Evolutionary conservation across 768 basidiomycete genomes (phyloP), one percentile per base, ranked within the genome.

Genomic region (Clavulina sp.): DNA sequence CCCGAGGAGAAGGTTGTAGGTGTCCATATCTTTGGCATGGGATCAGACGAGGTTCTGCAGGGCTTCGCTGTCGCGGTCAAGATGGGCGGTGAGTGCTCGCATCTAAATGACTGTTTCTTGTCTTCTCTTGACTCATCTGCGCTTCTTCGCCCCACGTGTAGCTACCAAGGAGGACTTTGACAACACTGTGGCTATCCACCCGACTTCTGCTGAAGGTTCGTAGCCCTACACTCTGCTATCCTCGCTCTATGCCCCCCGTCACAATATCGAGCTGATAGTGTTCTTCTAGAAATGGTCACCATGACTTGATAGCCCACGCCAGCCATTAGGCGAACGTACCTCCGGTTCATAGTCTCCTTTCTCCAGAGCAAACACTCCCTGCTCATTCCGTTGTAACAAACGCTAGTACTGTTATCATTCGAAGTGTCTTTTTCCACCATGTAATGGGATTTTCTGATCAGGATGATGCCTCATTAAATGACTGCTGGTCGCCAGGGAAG

Each of bases 61-160:
- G 93, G 93, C 56, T 96, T 95, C 65, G 86, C 70, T 2, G 88
- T 97, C n/a, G 95, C 95, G 9, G 72, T 99, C 59, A 97, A 96
- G 71, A 93, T 97, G 93, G 84, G 84, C 21, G 74, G 72, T 75
- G 59, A 7, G 72, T 65, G 21, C 34, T 5, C 6, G 18, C n/a
- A 28, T 48, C 3, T 38, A 7, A 38, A 38, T 19, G 34, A 38
- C 19, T 38, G 9, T 7, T 38, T 38, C 7, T 9, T 21, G 4
- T 34, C 24, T 7, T 23, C n/a, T 26, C 9, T 51, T 36, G 65
- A 63, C 31, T 64, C 65, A 13, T 34, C 49, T 28, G 26, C 13
- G 26, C 16, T 46, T 16, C 1, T 13, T 13, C 24, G 9, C 26
- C 29, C 13, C n/a, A 2, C 33, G n/a, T 23, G n/a, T 36, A 56